Evolutionary conservation across 2,329 filamentous ascomycete species (phyloP).

Genomic region (Tolypocladium inflatum): DNA sequence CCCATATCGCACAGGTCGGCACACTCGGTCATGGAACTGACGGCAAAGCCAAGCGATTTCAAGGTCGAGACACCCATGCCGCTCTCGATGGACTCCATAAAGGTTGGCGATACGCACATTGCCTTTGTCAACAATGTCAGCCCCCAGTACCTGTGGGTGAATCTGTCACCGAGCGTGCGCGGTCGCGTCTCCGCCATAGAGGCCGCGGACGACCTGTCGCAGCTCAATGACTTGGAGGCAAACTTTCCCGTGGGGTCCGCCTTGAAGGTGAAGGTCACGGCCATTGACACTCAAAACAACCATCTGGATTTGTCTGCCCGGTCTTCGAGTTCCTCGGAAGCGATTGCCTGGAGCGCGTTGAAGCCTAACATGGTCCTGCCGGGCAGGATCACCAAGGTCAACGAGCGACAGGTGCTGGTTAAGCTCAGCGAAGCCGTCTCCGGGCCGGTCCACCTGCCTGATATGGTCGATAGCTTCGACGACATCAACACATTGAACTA

Average conservation of each 20-base stretch:
- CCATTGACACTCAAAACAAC: conserved; percentile 62
- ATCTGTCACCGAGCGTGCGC: conserved; percentile 77
- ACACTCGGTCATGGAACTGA: conserved; percentile 80
- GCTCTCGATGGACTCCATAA: conserved; percentile 63
- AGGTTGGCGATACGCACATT: conserved; percentile 60
- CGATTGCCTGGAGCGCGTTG: conserved; percentile 60
- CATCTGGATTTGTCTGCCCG: conserved; percentile 78
- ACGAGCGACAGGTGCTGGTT: conserved; percentile 73
- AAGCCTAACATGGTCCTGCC: conserved; percentile 74
- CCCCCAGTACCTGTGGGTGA: conserved; percentile 78
- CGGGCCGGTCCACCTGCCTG: conserved; percentile 71
- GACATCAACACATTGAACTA: conserved; percentile 67
- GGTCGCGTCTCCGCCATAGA: conserved; percentile 78
- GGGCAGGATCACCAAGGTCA: conserved; percentile 75
- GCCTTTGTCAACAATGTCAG: conserved; percentile 88
- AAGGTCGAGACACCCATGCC: conserved; percentile 34
- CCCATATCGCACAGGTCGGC: conserved; percentile 79
- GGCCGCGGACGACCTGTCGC: conserved; percentile 75
- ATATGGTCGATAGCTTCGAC: conserved; percentile 79
- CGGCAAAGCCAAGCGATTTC: conserved; percentile 63
- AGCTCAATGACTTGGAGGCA: conserved; percentile 62
- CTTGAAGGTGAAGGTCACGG: conserved; percentile 67
- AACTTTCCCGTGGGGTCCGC: conserved; percentile 90
- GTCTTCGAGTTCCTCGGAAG: conserved; percentile 36
- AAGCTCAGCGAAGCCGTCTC: conserved; percentile 75